Evolutionary conservation across 1,284 basidiomycete genomes (phyloP).

Genomic region (Anthracocystis walkeri): DNA sequence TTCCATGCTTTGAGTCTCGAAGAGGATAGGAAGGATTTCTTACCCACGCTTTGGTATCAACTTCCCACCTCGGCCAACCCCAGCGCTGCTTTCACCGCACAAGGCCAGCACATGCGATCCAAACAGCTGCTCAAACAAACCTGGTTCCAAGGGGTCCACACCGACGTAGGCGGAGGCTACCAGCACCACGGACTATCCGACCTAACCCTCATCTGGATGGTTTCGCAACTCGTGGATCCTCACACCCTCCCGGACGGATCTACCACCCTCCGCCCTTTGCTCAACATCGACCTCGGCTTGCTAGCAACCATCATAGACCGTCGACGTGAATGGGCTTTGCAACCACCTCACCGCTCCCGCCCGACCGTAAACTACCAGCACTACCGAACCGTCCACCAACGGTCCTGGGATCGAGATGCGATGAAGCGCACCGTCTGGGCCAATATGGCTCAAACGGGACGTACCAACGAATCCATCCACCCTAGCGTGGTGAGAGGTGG

Average conservation of each 20-base stretch:
- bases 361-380: conserved; percentile 30
- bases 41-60: conserved; percentile 61
- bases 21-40: conserved; percentile 65
- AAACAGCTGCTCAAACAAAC: conserved; percentile 62
- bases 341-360: conserved; percentile 45
- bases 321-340: conserved; percentile 44
- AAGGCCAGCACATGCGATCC: conserved; percentile 27
- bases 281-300: conserved; percentile 47
- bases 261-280: conserved; percentile 34
- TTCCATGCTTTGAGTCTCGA: conserved; percentile 64
- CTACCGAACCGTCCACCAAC: conserved; percentile 18
- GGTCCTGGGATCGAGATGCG: conserved; percentile 9
- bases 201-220: conserved; percentile 65
- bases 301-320: conserved; percentile 46
- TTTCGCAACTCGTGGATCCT: conserved; percentile 52
- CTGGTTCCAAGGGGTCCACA: conserved; percentile 67
- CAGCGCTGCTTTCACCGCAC: not conserved
- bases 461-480: conserved; percentile 48
- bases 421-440: conserved; percentile 44
- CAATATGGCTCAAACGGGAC: conserved; percentile 25
- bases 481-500: conserved; percentile 49
- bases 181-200: conserved; percentile 62
- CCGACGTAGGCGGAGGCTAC: conserved; percentile 64
- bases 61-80: not conserved
- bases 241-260: conserved; percentile 31